These are phyloP conservation scores for Erodium trifolium DNA, from an alignment of 441 rosid genomes.

Conservation along the genomic window DNA sequence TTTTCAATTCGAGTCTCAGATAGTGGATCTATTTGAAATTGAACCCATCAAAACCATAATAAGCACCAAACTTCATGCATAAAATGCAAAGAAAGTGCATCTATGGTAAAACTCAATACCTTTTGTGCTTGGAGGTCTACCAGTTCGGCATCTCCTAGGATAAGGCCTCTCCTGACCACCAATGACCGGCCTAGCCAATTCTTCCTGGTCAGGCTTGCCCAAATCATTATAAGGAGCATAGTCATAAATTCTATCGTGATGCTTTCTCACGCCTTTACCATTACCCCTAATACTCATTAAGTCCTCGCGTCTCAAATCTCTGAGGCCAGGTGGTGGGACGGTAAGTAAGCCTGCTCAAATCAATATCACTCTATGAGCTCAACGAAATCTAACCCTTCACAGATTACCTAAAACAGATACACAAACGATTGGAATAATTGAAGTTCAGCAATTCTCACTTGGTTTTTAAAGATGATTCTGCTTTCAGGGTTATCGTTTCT, in stretches of 20 bases:
- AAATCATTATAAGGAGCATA: conserved; percentile 72
- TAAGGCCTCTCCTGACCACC: conserved; percentile 61
- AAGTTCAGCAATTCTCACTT: conserved; percentile 30
- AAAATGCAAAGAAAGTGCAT: not conserved
- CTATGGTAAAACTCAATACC: conserved; percentile 30
- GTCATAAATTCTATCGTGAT: conserved; percentile 71
- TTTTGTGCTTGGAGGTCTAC: conserved; percentile 53
- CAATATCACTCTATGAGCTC: not conserved
- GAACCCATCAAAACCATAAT: conserved; percentile 12
- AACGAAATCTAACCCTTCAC: not conserved
- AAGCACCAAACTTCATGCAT: not conserved
- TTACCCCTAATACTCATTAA: conserved; percentile 54
- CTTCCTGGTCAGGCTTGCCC: conserved; percentile 74
- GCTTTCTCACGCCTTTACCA: conserved; percentile 64
- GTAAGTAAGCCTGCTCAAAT: conserved; percentile 53
- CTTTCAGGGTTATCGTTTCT: conserved; percentile 52
- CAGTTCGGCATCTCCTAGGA: conserved; percentile 88
- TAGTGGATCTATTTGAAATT: conserved; percentile 37
- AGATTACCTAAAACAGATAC: not conserved
- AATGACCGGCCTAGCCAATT: conserved; percentile 56
- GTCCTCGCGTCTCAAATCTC: conserved; percentile 67
- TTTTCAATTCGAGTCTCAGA: conserved; percentile 74
- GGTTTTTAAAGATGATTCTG: conserved; percentile 75
- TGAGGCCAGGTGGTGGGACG: conserved; percentile 58
- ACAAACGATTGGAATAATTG: not conserved